Conservation (phyloP, 306 rosid genomes). For the Corylus americana region DNA sequence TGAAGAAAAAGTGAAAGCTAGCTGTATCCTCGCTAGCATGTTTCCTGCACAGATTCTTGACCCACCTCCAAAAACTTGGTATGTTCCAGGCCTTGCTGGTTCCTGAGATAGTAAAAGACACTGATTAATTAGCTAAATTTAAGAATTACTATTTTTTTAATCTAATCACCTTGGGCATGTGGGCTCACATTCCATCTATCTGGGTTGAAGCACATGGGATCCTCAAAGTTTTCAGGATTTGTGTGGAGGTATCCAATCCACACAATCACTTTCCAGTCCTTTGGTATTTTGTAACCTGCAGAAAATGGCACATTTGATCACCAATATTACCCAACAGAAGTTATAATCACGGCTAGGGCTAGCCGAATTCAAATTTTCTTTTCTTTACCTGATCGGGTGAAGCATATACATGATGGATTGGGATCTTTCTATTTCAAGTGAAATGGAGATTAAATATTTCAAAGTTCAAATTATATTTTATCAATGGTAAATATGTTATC, state of each 20-base stretch:
- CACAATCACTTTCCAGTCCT: conserved; percentile 21
- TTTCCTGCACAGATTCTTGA: conserved; percentile 48
- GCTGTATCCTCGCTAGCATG: conserved; percentile 44
- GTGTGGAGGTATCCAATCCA: conserved; percentile 30
- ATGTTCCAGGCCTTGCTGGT: conserved; percentile 30
- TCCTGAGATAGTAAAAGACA: conserved; percentile 6
- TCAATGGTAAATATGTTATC: too few relatives aligned
- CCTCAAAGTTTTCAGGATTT: conserved; percentile 23
- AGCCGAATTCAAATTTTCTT: too few relatives aligned
- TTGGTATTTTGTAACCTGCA: conserved; percentile 39
- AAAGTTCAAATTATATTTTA: too few relatives aligned
- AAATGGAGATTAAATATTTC: too few relatives aligned
- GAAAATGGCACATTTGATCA: background rate
- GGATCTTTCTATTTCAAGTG: too few relatives aligned
- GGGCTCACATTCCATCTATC: conserved; percentile 32
- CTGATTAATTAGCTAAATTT: background rate
- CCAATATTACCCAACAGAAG: too few relatives aligned
- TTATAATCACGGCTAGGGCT: background rate
- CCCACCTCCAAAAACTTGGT: conserved; percentile 44
- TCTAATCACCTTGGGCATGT: background rate
- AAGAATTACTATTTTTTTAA: background rate
- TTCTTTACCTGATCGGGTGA: too few relatives aligned
- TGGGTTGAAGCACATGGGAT: conserved; percentile 35
- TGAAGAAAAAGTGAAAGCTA: conserved; percentile 44
- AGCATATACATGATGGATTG: too few relatives aligned